Conservation (phyloP, 305 asterid genomes). For the Petunia hybrid region DNA sequence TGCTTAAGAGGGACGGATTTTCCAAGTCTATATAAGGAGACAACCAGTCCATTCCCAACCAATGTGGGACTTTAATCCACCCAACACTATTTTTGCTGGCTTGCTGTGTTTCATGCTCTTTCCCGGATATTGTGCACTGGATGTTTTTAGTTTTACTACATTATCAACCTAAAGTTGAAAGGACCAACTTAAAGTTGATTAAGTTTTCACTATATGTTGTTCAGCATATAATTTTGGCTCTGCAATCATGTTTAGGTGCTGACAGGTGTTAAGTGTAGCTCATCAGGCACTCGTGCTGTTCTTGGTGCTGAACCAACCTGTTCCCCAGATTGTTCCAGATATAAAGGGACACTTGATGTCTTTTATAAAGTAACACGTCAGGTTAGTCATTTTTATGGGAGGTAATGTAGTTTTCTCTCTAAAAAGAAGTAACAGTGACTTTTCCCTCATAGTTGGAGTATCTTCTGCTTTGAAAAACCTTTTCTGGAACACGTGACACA, state of each 20-base stretch:
- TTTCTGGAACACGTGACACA: neutral
- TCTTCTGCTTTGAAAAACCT: conserved; percentile 17
- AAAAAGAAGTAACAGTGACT: conserved; percentile 23
- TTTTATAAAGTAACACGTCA: conserved; percentile 69
- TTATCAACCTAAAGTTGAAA: conserved; percentile 3
- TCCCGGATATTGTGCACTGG: neutral
- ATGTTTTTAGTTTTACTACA: conserved; percentile 13
- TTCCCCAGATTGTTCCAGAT: conserved; percentile 61
- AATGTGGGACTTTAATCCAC: too few species aligned
- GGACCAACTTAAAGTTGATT: conserved; percentile 18
- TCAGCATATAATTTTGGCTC: conserved; percentile 24
- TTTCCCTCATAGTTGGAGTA: neutral
- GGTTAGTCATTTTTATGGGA: conserved; percentile 55
- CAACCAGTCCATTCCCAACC: too few species aligned
- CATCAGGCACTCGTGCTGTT: conserved; percentile 46
- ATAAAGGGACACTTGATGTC: conserved; percentile 82
- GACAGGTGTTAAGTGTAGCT: conserved; percentile 49
- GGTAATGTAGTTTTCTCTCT: conserved; percentile 21
- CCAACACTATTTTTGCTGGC: neutral
- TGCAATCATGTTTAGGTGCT: conserved; percentile 55
- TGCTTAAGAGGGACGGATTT: too few species aligned
- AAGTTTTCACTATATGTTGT: neutral
- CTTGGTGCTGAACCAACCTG: conserved; percentile 52
- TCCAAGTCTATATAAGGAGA: too few species aligned
- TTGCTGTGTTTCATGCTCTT: conserved; percentile 7